phyloP scores from a whole-genome alignment of 2,329 filamentous ascomycete genomes.

The Polychaeton citri region DNA sequence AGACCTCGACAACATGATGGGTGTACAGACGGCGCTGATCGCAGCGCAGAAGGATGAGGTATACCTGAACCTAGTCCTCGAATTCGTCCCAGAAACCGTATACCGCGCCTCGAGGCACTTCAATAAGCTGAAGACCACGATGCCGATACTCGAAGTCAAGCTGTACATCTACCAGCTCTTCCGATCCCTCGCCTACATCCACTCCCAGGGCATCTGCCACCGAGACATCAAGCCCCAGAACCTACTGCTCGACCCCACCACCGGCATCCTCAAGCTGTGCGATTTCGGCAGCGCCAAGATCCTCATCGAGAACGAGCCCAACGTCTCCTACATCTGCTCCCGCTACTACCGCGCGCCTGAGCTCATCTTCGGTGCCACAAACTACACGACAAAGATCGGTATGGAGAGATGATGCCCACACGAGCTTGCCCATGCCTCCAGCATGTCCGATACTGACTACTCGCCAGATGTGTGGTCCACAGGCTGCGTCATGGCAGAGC shows the following conservation, averaged over 20 bases:
- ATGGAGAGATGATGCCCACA: too few species aligned
- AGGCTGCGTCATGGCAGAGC: conserved; percentile 96
- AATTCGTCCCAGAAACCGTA: conserved; percentile 96
- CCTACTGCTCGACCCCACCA: conserved; percentile 79
- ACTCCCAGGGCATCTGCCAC: conserved; percentile 98
- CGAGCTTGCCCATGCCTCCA: too few species aligned
- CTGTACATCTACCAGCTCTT: conserved; percentile 99
- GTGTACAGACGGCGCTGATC: conserved; percentile 24
- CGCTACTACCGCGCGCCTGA: conserved; percentile 97
- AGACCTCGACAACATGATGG: conserved; percentile 21
- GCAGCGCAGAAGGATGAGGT: conserved; percentile 66
- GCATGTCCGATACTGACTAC: too few species aligned
- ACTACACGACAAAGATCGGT: conserved; percentile 99
- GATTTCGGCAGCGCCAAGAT: conserved; percentile 99
- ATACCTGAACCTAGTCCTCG: conserved; percentile 94
- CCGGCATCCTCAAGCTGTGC: conserved; percentile 88
- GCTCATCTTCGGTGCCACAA: conserved; percentile 95
- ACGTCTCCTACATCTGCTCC: conserved; percentile 98
- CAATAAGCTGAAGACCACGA: conserved; percentile 99
- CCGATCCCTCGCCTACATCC: conserved; percentile 94
- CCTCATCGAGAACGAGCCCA: conserved; percentile 94
- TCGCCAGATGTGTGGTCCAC: conserved; percentile 91
- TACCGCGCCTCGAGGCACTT: conserved; percentile 97
- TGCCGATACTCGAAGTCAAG: conserved; percentile 98
- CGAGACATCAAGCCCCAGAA: conserved; percentile 99